Percentiles rank a stretch among this genome's conserved stretches.
Evolutionary conservation across 257 asterid genomes (phyloP).

Genomic region (Capsicum rhomboideum): DNA sequence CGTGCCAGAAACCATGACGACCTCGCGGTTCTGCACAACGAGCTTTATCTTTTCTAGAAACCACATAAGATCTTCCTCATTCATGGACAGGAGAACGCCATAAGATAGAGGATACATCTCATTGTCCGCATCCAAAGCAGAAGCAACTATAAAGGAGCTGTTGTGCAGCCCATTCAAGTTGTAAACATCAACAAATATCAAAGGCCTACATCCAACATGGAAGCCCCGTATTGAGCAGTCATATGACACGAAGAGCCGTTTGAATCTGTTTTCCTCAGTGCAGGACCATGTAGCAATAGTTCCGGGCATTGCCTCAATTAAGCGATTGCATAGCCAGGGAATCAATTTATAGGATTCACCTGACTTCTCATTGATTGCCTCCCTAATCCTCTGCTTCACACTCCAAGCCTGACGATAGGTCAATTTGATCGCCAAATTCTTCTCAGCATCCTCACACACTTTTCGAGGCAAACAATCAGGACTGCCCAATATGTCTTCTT

Average conservation of each 20-base stretch:
- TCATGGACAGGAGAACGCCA: not conserved
- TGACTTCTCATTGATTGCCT: conserved; percentile 2
- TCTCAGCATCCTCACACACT: conserved; percentile 5
- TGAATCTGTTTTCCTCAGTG: conserved; percentile 6
- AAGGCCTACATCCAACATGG: conserved; percentile 7
- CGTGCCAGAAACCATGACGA: not conserved
- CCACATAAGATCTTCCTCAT: conserved; percentile 1
- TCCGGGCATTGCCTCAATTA: conserved; percentile 5
- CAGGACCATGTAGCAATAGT: conserved; percentile 1
- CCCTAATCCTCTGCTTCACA: not conserved
- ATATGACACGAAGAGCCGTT: conserved; percentile 2
- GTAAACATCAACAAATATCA: conserved; percentile 5
- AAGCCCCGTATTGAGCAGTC: conserved; percentile 8
- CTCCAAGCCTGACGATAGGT: conserved; percentile 9
- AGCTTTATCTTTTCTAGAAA: not conserved
- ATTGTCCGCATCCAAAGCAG: conserved; percentile 3
- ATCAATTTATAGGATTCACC: conserved; percentile 9
- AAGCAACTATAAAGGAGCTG: conserved; percentile 2
- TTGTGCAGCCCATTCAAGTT: conserved; percentile 9
- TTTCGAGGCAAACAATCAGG: conserved; percentile 1
- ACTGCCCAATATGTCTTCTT: conserved; percentile 1
- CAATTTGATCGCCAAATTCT: conserved; percentile 5
- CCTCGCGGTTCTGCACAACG: not conserved
- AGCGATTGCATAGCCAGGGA: conserved; percentile 11
- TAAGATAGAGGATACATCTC: conserved; percentile 9